Base-by-base conservation (phyloP, 2,329 filamentous ascomycete genomes). In the Didymella segeticola region DNA sequence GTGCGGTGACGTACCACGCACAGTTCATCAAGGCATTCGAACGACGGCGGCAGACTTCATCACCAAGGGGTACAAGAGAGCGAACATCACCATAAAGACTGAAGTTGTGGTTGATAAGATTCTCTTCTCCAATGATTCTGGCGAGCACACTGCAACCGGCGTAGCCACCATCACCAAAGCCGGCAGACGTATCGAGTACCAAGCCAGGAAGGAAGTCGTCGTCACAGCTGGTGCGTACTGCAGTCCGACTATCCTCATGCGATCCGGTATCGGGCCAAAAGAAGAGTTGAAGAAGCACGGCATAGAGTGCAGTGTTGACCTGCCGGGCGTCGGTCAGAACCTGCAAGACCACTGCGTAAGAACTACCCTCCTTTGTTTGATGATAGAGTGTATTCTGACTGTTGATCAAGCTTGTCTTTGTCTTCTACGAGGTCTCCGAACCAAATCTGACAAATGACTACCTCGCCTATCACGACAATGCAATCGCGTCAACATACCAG, bases 311-410 rank as follows among this genome's bases (percentile, higher is more conserved):
- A 56, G 83, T 10, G 75, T 82, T 6, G 78, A 88, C 56, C 81
- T 85, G 0, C 81, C 82, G 0, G 84, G 86, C 22, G 85, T 89
- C 1, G 87, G 86, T 1, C 80, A 80, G 53, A 86, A 89, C 68
- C 77, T 89, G 2, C 79, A 85, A 48, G 87, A 89, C 64, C 85
- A 87, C 41, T 80, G 82, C n/a, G 81, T 80, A 37, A 20, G 34
- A 9, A 22, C 2, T 8, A 1, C 3, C 12, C 22, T 5, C 20
- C 11, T 12, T 12, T 1, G 1, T n/a, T 4, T 20, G 12, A 19
- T 22, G 9, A 3, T 1, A 26, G 25, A 10, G 10, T 26, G 10
- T 5, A 37, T n/a, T n/a, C 34, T 37, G 12, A 37, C 20, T n/a
- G 15, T 29, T 26, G 23, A 11, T 77, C 80, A 27, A 68, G 57